Base-by-base conservation (phyloP, 257 asterid genomes). In the Ehretia macrophylla region DNA sequence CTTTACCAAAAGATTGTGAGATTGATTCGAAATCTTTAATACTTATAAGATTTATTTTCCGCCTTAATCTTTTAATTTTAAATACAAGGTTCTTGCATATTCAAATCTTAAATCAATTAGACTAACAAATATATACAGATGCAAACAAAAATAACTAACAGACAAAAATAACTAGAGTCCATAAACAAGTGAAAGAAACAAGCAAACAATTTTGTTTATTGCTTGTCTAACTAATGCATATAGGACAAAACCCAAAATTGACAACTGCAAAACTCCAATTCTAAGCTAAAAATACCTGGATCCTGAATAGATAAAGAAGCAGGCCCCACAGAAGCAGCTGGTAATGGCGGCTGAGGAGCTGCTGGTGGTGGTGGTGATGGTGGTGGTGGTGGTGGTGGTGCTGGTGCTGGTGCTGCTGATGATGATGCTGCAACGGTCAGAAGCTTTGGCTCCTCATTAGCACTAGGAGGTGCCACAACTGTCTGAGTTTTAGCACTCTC, bases 401-500 rank as follows among this genome's bases (percentile, higher is more conserved):
- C 45, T 0, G 79, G 63, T 3, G 75, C 27, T 1, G 62, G 60
- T 1, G 70, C 50, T 17, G 76, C 67, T 14, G 86, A 17, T 19
- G 81, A 27, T 21, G 85, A 21, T 47, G 80, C 46, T 51, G 75
- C 77, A 55, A 65, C 63, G 48, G 56, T 76, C 69, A 49, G 75
- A 56, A 47, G 75, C 23, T 70, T 72, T 20, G 73, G 79, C 18
- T 76, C 82, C 49, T 71, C 85, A 52, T 64, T 67, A 55, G 64
- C 69, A 72, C 45, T 51, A 63, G 82, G 76, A 55, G 78, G 72
- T 55, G 68, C 75, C 39, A 62, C 66, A 17, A 48, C 58, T 2
- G 75, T 62, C 32, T 70, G 73, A 35, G 81, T 56, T 75, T 84
- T 86, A 0, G 90, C 81, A 79, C 68, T 82, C 67, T 89, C 97